Evolutionary conservation across 768 basidiomycete species (phyloP).

Genomic region (Lentinula sp.): DNA sequence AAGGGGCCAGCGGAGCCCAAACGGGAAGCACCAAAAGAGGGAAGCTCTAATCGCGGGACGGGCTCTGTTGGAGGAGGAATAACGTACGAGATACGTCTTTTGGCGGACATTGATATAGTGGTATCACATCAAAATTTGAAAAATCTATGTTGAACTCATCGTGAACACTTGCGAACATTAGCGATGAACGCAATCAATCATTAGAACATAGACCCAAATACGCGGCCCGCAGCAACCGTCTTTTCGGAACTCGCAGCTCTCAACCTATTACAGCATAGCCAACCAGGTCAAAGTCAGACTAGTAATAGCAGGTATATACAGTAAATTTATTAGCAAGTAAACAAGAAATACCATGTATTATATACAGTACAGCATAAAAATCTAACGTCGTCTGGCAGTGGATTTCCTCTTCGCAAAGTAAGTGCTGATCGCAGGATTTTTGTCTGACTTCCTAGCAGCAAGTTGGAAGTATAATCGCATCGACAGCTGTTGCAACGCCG

Average conservation of each 20-base stretch:
- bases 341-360: too few species aligned
- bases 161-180: conserved; percentile 1
- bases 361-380: neutral
- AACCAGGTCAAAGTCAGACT: too few species aligned
- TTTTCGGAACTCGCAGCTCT: neutral
- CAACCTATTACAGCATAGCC: too few species aligned
- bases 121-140: neutral
- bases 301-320: neutral
- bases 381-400: neutral
- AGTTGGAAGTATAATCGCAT: conserved; percentile 64
- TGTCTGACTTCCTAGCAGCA: conserved; percentile 10
- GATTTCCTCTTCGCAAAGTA: conserved; percentile 1
- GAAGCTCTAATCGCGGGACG: conserved; percentile 64
- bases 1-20: conserved; percentile 68
- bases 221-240: neutral
- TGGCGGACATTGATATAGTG: conserved; percentile 17
- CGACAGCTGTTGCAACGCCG: conserved; percentile 55
- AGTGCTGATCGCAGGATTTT: neutral
- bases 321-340: neutral
- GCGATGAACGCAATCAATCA: neutral
- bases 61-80: conserved; percentile 65
- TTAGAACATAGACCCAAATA: neutral
- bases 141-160: conserved; percentile 2
- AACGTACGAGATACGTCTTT: conserved; percentile 81
- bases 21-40: conserved; percentile 55